Evolutionary conservation across 768 basidiomycete genomes (phyloP).

Genomic region (Thelephora ganbajun): DNA sequence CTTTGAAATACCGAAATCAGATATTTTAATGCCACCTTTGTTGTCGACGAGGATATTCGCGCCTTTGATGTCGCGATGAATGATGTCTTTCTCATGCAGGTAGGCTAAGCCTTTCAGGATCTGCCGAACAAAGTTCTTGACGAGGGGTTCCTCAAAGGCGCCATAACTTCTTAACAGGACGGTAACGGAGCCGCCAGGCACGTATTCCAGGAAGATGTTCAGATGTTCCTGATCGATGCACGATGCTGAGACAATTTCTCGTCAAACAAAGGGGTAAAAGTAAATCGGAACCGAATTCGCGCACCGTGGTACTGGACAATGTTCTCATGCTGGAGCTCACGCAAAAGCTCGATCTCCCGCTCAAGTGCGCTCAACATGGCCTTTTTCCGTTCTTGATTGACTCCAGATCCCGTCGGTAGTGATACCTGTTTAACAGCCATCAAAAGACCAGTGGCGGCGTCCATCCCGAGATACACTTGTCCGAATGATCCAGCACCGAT

Average conservation of each 20-base stretch:
- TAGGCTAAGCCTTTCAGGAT: constrained; percentile 83
- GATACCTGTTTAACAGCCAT: constrained; percentile 99
- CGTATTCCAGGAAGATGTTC: constrained; percentile 96
- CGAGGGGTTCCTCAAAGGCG: constrained; percentile 85
- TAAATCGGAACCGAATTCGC: constrained; percentile 15
- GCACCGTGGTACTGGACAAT: constrained; percentile 96
- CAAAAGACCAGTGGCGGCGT: constrained; percentile 74
- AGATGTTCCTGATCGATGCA: constrained; percentile 82
- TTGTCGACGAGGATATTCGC: constrained; percentile 98
- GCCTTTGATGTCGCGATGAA: constrained; percentile 97
- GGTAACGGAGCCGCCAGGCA: constrained; percentile 89
- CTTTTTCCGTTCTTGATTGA: constrained; percentile 87
- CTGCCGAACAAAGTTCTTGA: constrained; percentile 86
- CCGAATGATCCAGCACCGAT: constrained; percentile 94
- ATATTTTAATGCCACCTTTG: constrained; percentile 95
- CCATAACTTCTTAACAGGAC: constrained; percentile 83
- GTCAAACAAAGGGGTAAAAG: not conserved
- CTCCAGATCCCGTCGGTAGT: constrained; percentile 67
- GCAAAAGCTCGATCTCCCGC: constrained; percentile 86
- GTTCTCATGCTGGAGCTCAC: constrained; percentile 86
- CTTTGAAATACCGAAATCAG: constrained; percentile 94
- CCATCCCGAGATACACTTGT: constrained; percentile 93
- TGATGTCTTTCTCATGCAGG: constrained; percentile 85
- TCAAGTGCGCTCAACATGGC: constrained; percentile 87
- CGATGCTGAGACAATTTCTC: constrained; percentile 46